Percentiles rank a stretch among this genome's conserved stretches.
These are phyloP conservation scores for Cytospora mali DNA, from an alignment of 2,329 filamentous ascomycete species.

Conservation along the genomic window DNA sequence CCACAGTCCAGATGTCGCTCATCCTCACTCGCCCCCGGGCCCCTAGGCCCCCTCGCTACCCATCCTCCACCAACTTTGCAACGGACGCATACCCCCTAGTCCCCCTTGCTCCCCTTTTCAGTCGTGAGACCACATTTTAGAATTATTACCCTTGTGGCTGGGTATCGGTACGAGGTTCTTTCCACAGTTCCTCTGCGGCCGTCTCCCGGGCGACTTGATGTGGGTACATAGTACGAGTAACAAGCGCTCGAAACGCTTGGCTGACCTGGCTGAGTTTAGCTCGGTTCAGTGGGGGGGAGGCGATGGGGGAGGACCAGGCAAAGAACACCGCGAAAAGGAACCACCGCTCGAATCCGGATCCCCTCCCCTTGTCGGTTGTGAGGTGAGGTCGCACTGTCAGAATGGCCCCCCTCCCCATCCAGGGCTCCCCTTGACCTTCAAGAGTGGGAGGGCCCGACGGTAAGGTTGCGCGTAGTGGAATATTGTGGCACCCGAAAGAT, in stretches of 20 bases:
- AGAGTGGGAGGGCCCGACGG: constrained; percentile 22
- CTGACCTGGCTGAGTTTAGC: constrained; percentile 24
- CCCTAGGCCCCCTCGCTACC: constrained; percentile 5
- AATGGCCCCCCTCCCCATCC: constrained; percentile 15
- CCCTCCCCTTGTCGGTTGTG: constrained; percentile 20
- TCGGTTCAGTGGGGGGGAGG: constrained; percentile 22
- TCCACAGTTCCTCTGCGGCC: constrained; percentile 10
- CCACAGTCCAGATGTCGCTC: constrained; percentile 1
- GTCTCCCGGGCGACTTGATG: constrained; percentile 6
- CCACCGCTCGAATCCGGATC: constrained; percentile 14
- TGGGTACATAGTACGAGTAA: too few relatives aligned
- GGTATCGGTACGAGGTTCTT: constrained; percentile 6
- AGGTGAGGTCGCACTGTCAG: constrained; percentile 25
- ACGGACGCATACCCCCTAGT: constrained; percentile 10
- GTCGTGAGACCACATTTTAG: constrained; percentile 10
- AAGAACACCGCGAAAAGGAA: neutral
- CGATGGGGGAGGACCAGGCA: constrained; percentile 12
- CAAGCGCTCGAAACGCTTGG: constrained; percentile 18
- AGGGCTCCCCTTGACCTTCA: constrained; percentile 14
- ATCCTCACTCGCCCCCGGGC: neutral
- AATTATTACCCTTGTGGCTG: constrained; percentile 10
- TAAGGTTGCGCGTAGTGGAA: constrained; percentile 24
- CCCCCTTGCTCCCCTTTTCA: constrained; percentile 3
- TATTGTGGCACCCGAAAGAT: constrained; percentile 25
- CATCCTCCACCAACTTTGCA: neutral